Evolutionary conservation across 2,329 filamentous ascomycete genomes (phyloP).

Genomic region (Lizonia empirigonia): DNA sequence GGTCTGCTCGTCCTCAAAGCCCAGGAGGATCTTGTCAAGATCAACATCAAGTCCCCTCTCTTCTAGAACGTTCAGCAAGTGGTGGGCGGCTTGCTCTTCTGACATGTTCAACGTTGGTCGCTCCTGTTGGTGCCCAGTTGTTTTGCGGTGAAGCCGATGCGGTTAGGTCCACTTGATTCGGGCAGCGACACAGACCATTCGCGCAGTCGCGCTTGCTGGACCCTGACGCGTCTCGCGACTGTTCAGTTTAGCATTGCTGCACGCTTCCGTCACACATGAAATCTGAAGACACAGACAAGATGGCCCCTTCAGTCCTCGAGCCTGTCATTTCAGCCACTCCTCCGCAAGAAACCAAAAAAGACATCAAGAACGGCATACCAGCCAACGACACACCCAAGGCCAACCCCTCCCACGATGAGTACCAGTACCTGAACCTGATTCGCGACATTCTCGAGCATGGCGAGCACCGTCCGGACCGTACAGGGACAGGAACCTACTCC

Average conservation of each 20-base stretch:
- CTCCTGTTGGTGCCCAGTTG: constrained; percentile 25
- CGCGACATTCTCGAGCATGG: constrained; percentile 80
- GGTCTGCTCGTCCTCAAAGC: constrained; percentile 53
- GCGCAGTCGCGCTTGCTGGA: constrained; percentile 41
- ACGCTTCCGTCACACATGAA: background rate
- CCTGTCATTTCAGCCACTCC: constrained; percentile 30
- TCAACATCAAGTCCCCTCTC: constrained; percentile 52
- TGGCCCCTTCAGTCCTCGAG: constrained; percentile 39
- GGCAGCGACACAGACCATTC: constrained; percentile 23
- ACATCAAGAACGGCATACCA: constrained; percentile 10
- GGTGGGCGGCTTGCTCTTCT: constrained; percentile 47
- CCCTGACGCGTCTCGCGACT: constrained; percentile 34
- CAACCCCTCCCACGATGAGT: constrained; percentile 72
- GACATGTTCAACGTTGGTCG: constrained; percentile 30
- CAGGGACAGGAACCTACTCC: constrained; percentile 89
- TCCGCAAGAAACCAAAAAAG: constrained; percentile 21
- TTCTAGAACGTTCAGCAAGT: constrained; percentile 52
- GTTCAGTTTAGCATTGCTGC: constrained; percentile 11
- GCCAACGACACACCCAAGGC: constrained; percentile 13
- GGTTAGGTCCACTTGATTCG: constrained; percentile 31
- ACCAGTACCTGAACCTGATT: constrained; percentile 91
- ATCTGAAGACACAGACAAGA: constrained; percentile 13
- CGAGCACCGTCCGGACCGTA: constrained; percentile 89
- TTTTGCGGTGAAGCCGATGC: constrained; percentile 32
- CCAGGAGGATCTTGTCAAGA: constrained; percentile 54